Conservation (phyloP, 2,329 filamentous ascomycete genomes). For the Penicillium sp. region DNA sequence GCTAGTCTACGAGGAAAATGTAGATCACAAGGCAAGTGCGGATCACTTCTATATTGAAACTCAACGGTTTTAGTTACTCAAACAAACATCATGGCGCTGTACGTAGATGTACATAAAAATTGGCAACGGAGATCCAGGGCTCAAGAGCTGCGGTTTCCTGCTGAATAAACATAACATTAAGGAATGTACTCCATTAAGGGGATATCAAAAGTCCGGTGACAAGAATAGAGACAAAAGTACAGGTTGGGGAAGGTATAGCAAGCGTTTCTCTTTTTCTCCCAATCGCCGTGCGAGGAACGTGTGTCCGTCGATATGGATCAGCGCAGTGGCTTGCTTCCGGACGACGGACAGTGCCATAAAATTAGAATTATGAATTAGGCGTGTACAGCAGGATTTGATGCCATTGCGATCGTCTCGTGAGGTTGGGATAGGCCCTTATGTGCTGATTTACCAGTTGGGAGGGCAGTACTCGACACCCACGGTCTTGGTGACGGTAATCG, state of each 20-base stretch:
- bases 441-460: slow-evolving; percentile 18
- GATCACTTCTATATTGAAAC: neutral
- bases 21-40: neutral
- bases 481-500: slow-evolving; percentile 33
- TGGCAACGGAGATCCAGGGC: neutral
- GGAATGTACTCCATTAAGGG: slow-evolving; percentile 39
- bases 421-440: slow-evolving; percentile 17
- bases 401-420: slow-evolving; percentile 31
- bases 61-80: neutral
- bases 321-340: slow-evolving; percentile 2
- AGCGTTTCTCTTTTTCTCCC: neutral
- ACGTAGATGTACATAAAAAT: slow-evolving; percentile 5
- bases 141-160: neutral
- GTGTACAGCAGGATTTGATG: slow-evolving; percentile 36
- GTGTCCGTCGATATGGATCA: neutral
- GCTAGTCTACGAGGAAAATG: neutral
- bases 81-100: slow-evolving; percentile 13
- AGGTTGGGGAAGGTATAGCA: slow-evolving; percentile 18
- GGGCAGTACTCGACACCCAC: slow-evolving; percentile 28
- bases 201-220: slow-evolving; percentile 23
- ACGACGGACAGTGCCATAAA: slow-evolving; percentile 10
- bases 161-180: slow-evolving; percentile 18
- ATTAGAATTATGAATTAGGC: slow-evolving; percentile 42
- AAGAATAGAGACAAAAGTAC: slow-evolving; percentile 22
- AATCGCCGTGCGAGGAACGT: neutral